phyloP scores from a whole-genome alignment of 2,329 filamentous ascomycete species.

The Neopestalotiopsis rosae region DNA sequence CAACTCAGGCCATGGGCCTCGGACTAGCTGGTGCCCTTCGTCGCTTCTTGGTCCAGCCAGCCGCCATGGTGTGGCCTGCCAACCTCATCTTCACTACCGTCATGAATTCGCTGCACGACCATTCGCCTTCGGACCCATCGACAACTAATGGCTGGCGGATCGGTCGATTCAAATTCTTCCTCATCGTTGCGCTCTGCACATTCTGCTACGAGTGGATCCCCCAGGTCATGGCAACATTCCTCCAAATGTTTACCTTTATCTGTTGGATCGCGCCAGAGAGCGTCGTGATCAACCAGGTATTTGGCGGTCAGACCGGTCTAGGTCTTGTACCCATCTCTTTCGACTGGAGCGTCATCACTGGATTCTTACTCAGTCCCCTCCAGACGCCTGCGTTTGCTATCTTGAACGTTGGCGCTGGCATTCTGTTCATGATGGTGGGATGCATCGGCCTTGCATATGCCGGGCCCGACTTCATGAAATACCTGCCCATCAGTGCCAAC shows the following conservation, averaged over 20 bases:
- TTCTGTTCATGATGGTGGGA: conserved; percentile 55
- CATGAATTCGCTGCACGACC: conserved; percentile 70
- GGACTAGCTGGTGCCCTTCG: conserved; percentile 65
- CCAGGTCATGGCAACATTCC: conserved; percentile 65
- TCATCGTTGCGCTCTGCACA: conserved; percentile 53
- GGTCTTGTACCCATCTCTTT: conserved; percentile 68
- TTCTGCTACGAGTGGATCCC: conserved; percentile 69
- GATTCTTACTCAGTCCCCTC: conserved; percentile 55
- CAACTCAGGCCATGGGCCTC: conserved; percentile 68
- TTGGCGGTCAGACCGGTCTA: conserved; percentile 62
- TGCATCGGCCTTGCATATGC: conserved; percentile 50
- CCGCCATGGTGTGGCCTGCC: conserved; percentile 69
- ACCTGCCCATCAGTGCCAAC: conserved; percentile 52
- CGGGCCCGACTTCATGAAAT: conserved; percentile 50
- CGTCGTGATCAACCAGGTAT: conserved; percentile 66
- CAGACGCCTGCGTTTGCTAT: conserved; percentile 61
- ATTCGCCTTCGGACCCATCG: conserved; percentile 54
- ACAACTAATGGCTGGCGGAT: conserved; percentile 63
- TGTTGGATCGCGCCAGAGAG: conserved; percentile 67
- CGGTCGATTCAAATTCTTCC: conserved; percentile 62
- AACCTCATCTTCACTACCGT: conserved; percentile 65
- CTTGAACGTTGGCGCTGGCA: conserved; percentile 57
- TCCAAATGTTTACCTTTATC: conserved; percentile 65
- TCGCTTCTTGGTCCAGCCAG: conserved; percentile 64
- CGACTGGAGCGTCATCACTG: conserved; percentile 54